Evolutionary conservation across 257 asterid species (phyloP).

Genomic region (Solanum microdontum): DNA sequence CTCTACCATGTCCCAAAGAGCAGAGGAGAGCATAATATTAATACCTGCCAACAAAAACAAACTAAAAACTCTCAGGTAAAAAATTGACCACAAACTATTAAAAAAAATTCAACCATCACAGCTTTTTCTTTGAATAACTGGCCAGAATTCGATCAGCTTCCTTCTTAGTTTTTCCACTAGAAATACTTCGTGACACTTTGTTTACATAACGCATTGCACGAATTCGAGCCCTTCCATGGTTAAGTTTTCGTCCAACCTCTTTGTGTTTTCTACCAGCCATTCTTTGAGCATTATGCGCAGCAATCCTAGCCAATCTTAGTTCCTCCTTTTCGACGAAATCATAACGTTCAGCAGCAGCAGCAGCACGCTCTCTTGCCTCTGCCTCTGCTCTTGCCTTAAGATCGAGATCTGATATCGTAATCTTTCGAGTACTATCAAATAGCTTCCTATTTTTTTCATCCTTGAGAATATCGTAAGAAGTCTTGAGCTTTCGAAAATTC

Average conservation of each 20-base stretch:
- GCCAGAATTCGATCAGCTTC: background rate
- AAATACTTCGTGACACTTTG: background rate
- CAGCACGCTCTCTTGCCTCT: background rate
- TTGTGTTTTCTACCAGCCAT: too few species aligned
- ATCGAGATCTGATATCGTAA: background rate
- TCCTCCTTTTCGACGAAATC: background rate
- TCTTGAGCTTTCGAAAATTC: conserved; percentile 38
- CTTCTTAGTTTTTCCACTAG: background rate
- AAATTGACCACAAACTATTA: background rate
- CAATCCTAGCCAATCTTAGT: background rate
- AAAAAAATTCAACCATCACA: background rate
- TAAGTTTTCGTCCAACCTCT: background rate
- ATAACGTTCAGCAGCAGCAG: background rate
- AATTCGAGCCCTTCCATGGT: background rate
- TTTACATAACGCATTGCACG: background rate
- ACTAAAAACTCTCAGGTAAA: too few species aligned
- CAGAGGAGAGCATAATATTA: too few species aligned
- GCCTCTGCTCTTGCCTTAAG: background rate
- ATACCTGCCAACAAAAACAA: too few species aligned
- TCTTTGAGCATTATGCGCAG: too few species aligned
- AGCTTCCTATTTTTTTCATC: conserved; percentile 46
- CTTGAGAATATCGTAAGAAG: conserved; percentile 40
- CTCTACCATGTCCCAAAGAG: too few species aligned
- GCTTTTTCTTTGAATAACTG: background rate
- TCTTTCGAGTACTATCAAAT: conserved; percentile 16